Conservation (phyloP, 345 rosid species). For the Heritiera fomes region DNA sequence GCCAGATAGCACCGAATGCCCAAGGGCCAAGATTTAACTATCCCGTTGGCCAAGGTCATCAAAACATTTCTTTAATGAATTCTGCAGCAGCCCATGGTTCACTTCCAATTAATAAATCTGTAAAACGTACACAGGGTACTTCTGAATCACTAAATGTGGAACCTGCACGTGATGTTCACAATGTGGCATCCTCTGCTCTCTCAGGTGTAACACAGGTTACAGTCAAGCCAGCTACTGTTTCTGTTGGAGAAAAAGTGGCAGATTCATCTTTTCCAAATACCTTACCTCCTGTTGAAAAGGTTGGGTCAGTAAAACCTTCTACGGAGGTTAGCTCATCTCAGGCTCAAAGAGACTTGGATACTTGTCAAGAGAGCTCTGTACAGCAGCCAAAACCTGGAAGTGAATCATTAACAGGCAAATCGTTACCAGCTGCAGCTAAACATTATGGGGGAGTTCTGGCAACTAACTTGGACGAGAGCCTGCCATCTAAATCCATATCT, state of each 20-base stretch:
- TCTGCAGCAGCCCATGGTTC: constrained; percentile 46
- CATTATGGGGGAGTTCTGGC: constrained; percentile 30
- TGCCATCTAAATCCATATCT: constrained; percentile 14
- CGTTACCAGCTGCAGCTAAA: constrained; percentile 30
- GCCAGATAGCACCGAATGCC: constrained; percentile 58
- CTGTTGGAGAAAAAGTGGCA: constrained; percentile 43
- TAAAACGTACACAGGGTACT: constrained; percentile 34
- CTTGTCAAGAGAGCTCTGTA: constrained; percentile 35
- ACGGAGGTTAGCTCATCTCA: constrained; percentile 38
- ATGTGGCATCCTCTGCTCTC: not conserved
- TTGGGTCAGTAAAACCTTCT: constrained; percentile 40
- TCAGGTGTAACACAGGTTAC: constrained; percentile 49
- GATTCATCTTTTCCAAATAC: constrained; percentile 31
- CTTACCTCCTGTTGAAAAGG: constrained; percentile 43
- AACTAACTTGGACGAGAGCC: constrained; percentile 27
- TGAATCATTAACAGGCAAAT: constrained; percentile 38
- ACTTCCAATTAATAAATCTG: constrained; percentile 44
- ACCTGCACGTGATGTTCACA: not conserved
- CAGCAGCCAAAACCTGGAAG: constrained; percentile 36
- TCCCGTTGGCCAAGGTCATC: constrained; percentile 56
- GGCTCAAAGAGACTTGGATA: constrained; percentile 42
- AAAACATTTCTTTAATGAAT: constrained; percentile 52
- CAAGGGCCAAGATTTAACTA: constrained; percentile 64
- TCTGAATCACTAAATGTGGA: constrained; percentile 35
- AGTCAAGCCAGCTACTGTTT: constrained; percentile 47